phyloP scores from a whole-genome alignment of 176 grass and related monocot species.

The Oryza meyeriana region DNA sequence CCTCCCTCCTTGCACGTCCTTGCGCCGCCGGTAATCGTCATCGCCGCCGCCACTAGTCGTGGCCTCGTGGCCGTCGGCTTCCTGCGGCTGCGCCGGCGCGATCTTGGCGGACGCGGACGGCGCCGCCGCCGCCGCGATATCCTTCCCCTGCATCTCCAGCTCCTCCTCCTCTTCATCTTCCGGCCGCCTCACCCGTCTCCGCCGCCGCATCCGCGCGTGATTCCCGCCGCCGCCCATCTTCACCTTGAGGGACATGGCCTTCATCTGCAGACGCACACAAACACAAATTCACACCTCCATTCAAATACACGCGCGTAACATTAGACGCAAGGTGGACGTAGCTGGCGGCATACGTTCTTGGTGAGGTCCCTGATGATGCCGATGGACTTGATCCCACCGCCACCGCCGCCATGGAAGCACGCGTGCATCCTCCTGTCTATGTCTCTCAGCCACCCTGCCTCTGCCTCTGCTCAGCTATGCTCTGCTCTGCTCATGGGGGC shows the following conservation, averaged over 20 bases:
- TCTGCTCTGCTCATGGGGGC: background rate
- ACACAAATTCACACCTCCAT: background rate
- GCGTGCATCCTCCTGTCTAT: conserved; percentile 49
- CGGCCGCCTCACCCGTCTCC: background rate
- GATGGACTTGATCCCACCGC: conserved; percentile 25
- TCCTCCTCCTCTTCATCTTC: conserved; percentile 4
- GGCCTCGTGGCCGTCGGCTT: background rate
- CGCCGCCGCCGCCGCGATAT: background rate
- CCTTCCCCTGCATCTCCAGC: conserved; percentile 14
- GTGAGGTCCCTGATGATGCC: conserved; percentile 35
- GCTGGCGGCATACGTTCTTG: conserved; percentile 27
- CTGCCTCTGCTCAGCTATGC: background rate
- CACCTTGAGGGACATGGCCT: conserved; percentile 44
- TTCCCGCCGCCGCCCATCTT: conserved; percentile 18
- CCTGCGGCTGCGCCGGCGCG: conserved; percentile 43
- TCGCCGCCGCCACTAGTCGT: background rate
- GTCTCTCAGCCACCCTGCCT: no score
- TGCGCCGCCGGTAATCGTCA: background rate
- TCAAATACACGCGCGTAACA: background rate
- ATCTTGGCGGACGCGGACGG: conserved; percentile 45
- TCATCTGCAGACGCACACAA: conserved; percentile 30
- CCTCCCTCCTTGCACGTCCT: background rate
- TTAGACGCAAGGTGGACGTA: background rate
- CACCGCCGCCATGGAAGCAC: conserved; percentile 45
- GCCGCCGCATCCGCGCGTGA: background rate